Evolutionary conservation across 768 basidiomycete genomes (phyloP).

Genomic region (Amyloporia xantha): DNA sequence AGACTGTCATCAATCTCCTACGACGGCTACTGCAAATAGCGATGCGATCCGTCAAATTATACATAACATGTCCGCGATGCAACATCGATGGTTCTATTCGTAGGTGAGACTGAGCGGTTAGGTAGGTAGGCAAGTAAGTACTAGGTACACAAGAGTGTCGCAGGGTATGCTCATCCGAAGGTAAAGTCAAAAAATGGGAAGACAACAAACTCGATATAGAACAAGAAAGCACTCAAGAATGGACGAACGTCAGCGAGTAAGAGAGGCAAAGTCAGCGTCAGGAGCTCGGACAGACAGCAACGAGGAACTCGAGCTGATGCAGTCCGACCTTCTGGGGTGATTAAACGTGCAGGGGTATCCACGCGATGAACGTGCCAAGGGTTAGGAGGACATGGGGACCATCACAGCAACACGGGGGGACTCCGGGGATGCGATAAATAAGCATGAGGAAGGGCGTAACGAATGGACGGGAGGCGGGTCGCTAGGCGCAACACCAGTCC

Average conservation of each 20-base stretch:
- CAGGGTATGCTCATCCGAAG: constrained; percentile 3
- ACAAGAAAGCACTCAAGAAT: neutral
- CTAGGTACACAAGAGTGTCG: constrained; percentile 3
- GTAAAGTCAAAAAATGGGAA: neutral
- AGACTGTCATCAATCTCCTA: too few species aligned
- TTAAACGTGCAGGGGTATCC: neutral
- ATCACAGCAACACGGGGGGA: neutral
- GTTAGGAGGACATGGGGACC: neutral
- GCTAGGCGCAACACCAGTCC: constrained; percentile 15
- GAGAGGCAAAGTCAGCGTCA: neutral
- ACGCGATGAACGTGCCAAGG: neutral
- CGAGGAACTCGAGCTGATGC: too few species aligned
- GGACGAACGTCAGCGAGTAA: neutral
- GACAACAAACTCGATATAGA: neutral
- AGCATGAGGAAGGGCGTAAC: constrained; percentile 10
- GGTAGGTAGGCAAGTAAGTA: neutral
- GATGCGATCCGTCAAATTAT: too few species aligned
- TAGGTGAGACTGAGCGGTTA: too few species aligned
- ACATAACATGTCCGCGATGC: neutral
- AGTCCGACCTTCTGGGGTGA: neutral
- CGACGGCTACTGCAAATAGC: too few species aligned
- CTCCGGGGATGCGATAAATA: constrained; percentile 1
- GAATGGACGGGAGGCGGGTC: constrained; percentile 26
- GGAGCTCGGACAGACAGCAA: neutral
- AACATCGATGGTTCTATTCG: neutral